Evolutionary conservation across 1,284 basidiomycete species (phyloP).

Genomic region (Volvariella volvacea): DNA sequence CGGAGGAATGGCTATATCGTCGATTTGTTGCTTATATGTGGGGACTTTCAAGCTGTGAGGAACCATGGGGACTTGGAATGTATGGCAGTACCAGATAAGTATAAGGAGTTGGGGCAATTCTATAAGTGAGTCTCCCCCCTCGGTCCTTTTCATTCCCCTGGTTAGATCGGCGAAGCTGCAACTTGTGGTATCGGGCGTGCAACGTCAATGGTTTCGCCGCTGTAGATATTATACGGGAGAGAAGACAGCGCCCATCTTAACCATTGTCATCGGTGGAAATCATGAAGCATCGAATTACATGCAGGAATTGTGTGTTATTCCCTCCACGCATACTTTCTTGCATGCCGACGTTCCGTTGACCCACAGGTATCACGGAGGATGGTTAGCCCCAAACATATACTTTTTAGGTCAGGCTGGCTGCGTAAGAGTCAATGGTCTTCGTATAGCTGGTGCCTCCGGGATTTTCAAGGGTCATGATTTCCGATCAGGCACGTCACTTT

Average conservation of each 20-base stretch:
- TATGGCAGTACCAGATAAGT: slow-evolving; percentile 90
- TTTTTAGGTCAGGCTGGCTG: slow-evolving; percentile 92
- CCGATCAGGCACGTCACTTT: slow-evolving; percentile 48
- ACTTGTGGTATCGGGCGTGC: no score
- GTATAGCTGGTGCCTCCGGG: slow-evolving; percentile 87
- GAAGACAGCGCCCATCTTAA: slow-evolving; percentile 78
- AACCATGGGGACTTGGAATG: slow-evolving; percentile 83
- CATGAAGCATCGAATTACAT: slow-evolving; percentile 98
- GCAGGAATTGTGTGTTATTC: slow-evolving; percentile 89
- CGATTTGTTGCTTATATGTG: slow-evolving; percentile 86
- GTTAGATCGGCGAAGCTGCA: no score
- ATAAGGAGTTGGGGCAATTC: slow-evolving; percentile 80
- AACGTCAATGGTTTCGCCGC: no score
- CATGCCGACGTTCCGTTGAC: slow-evolving; percentile 1
- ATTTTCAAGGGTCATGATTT: slow-evolving; percentile 90
- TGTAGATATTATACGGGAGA: slow-evolving; percentile 82
- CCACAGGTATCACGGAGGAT: slow-evolving; percentile 84
- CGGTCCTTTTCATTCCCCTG: no score
- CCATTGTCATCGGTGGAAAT: slow-evolving; percentile 95
- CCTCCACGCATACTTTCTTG: not conserved
- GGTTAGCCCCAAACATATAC: slow-evolving; percentile 97
- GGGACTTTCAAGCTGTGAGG: slow-evolving; percentile 93
- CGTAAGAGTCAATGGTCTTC: slow-evolving; percentile 79
- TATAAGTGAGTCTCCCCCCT: slow-evolving; percentile 77
- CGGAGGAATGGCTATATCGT: slow-evolving; percentile 57